Base-by-base conservation (phyloP, 1,139 yeast species). In the Candida frijolesensis region DNA sequence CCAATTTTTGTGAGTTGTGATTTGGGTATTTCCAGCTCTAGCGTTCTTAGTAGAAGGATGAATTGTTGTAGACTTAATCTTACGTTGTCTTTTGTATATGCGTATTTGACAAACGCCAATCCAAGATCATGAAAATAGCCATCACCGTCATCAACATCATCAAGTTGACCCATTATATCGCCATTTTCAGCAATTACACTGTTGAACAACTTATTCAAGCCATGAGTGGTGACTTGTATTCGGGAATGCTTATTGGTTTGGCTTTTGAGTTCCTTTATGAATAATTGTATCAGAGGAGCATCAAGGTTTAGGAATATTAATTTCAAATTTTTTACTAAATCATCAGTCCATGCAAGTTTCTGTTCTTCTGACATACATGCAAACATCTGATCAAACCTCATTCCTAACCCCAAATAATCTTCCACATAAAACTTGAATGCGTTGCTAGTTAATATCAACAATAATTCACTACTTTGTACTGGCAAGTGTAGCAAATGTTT, bases 311-410 rank as follows among this genome's bases (percentile, higher is more conserved):
- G 19, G 22, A 50, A n/a, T 11, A 47, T 40, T 12, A 37, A 11
- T 5, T 43, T 37, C 4, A 52, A 15, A n/a, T 42, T 47, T 6
- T 45, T 30, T 6, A 53, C 39, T 16, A 51, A n/a, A 6, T 35
- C 34, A 19, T 44, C 32, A 9, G 51, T 46, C 55, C 57, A 56
- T 3, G n/a, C 18, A 7, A 39, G 25, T 30, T 50, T 47, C 37
- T 55, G 51, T 15, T 27, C 38, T 32, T 40, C 51, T 5, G 59
- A 51, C 25, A 53, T 32, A 27, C 51, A 50, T 16, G 47, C 54
- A 48, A 54, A 47, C 9, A 49, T 27, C 38, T 46, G 53, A 44
- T 51, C 25, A 14, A 38, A 38, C 22, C n/a, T n/a, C 15, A 38
- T 15, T 12, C n/a, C 42, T 11, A 30, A 9, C n/a, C 34, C 19